Percentiles rank a stretch among this genome's conserved stretches.
Conservation (phyloP, 768 basidiomycete genomes). For the Phanerochaete carnosa region DNA sequence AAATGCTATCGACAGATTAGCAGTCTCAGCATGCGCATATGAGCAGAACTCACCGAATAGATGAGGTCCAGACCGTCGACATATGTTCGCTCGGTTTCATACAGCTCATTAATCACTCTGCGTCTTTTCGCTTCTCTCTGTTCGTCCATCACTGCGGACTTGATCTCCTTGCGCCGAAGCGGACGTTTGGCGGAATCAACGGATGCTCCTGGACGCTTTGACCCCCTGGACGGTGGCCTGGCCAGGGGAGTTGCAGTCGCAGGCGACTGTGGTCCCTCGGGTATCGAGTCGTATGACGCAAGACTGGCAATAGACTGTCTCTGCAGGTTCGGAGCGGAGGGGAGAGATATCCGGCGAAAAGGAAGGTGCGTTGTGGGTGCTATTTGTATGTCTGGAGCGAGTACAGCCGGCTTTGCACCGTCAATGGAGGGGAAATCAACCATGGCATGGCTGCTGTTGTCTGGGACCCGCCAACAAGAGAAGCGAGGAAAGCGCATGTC, state of each 20-base stretch:
- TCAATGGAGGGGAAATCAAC: slow-evolving; percentile 23
- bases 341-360: slow-evolving; percentile 44
- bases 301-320: slow-evolving; percentile 69
- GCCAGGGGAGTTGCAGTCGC: slow-evolving; percentile 5
- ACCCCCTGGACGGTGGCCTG: slow-evolving; percentile 31
- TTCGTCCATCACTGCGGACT: slow-evolving; percentile 41
- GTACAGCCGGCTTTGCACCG: slow-evolving; percentile 5
- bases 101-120: slow-evolving; percentile 77
- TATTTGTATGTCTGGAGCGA: slow-evolving; percentile 15
- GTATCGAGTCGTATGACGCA: slow-evolving; percentile 69
- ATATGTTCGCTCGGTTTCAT: slow-evolving; percentile 78
- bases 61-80: slow-evolving; percentile 80
- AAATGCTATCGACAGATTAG: slow-evolving; percentile 57
- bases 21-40: background rate
- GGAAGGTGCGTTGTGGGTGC: slow-evolving; percentile 52
- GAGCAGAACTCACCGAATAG: slow-evolving; percentile 55
- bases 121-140: slow-evolving; percentile 52
- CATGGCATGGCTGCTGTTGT: slow-evolving; percentile 17
- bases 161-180: slow-evolving; percentile 25
- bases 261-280: slow-evolving; percentile 42
- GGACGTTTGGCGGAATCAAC: slow-evolving; percentile 35
- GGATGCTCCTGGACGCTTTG: slow-evolving; percentile 32
- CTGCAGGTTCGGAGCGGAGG: slow-evolving; percentile 40
- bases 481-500: slow-evolving; percentile 12
- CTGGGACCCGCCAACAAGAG: slow-evolving; percentile 4